phyloP scores from a whole-genome alignment of 192 early-diverging fungal genomes.

The Podila horticola region DNA sequence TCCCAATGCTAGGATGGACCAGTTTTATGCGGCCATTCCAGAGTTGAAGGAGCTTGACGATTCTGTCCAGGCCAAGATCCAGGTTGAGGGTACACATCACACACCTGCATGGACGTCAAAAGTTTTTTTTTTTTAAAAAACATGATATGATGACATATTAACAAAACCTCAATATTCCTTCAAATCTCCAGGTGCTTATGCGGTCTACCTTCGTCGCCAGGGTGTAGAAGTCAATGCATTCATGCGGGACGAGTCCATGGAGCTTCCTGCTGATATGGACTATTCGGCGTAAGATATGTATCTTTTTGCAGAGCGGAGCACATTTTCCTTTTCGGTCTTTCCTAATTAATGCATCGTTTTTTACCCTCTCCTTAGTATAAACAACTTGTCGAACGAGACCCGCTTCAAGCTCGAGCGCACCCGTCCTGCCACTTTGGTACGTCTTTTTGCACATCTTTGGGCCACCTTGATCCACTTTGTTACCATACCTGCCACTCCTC shows the following conservation, averaged over 20 bases:
- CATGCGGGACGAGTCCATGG: conserved; percentile 73
- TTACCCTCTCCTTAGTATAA: conserved; percentile 45
- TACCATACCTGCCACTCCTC: conserved; percentile 9
- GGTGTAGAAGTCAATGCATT: conserved; percentile 68
- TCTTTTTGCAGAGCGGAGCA: neutral
- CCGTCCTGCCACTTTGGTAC: conserved; percentile 67
- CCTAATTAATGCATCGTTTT: neutral
- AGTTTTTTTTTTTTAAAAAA: no score
- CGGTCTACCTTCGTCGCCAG: conserved; percentile 73
- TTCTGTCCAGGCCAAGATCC: conserved; percentile 61
- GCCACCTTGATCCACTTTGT: neutral
- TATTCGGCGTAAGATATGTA: conserved; percentile 58
- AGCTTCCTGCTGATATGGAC: conserved; percentile 70
- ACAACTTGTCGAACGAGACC: conserved; percentile 66
- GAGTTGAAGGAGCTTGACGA: conserved; percentile 61
- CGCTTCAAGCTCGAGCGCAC: conserved; percentile 61
- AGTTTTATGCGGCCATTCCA: conserved; percentile 64
- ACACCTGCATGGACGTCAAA: no score
- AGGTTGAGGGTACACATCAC: conserved; percentile 74
- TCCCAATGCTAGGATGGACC: conserved; percentile 56
- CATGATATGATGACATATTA: neutral
- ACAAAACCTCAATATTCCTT: neutral
- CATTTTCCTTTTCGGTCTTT: no score
- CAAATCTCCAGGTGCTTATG: conserved; percentile 60
- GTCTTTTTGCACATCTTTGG: conserved; percentile 2